Conservation (phyloP, 2,329 filamentous ascomycete species). For the Calonectria multiphialidica region DNA sequence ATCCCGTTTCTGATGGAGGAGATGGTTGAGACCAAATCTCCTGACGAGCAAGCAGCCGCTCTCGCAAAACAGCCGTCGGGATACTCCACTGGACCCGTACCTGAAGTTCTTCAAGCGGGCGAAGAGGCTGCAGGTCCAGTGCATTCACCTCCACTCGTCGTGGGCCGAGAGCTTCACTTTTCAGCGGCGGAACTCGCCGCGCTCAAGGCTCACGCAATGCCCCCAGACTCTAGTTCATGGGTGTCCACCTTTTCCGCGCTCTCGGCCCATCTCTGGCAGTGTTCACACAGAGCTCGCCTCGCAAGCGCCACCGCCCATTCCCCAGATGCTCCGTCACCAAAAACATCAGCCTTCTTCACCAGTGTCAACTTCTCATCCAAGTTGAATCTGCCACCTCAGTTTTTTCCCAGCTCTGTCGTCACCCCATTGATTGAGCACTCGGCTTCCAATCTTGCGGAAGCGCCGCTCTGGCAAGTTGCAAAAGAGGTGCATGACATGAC, state of each 20-base stretch:
- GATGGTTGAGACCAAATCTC: background rate
- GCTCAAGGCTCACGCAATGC: background rate
- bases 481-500: background rate
- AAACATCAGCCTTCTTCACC: background rate
- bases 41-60: background rate
- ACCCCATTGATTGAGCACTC: background rate
- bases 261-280: background rate
- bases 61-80: background rate
- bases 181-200: background rate
- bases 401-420: background rate
- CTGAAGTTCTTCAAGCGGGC: background rate
- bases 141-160: background rate
- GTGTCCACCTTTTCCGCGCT: background rate
- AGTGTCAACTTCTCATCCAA: background rate
- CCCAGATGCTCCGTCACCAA: background rate
- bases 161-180: background rate
- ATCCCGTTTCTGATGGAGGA: background rate
- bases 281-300: background rate
- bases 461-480: background rate
- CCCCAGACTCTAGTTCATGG: background rate
- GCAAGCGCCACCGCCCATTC: background rate
- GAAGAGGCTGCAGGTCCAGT: background rate
- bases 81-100: background rate
- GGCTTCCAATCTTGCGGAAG: background rate
- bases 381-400: background rate